Evolutionary conservation across 345 rosid genomes (phyloP).

Genomic region (Arabis hirsuta): DNA sequence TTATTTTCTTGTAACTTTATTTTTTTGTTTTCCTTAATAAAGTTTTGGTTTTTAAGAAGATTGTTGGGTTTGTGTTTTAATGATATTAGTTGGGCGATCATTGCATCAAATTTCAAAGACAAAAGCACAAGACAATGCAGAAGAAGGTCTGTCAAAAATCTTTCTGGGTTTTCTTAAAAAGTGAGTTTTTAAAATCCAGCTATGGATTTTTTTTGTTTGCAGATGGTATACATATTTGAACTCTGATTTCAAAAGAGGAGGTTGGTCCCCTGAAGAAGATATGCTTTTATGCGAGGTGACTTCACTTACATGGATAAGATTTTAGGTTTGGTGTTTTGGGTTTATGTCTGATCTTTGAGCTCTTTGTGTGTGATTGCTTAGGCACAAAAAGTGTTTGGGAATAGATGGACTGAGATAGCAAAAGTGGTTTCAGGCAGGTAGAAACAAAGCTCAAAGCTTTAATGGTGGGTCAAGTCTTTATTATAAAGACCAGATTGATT

Average conservation of each 20-base stretch:
- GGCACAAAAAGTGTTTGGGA: constrained; percentile 94
- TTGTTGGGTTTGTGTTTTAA: constrained; percentile 22
- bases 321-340: constrained; percentile 12
- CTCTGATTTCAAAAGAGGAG: constrained; percentile 96
- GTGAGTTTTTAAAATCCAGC: neutral
- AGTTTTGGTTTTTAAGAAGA: constrained; percentile 7
- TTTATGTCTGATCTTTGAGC: constrained; percentile 6
- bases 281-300: constrained; percentile 87
- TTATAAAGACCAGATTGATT: constrained; percentile 12
- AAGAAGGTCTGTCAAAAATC: constrained; percentile 64
- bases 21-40: constrained; percentile 1
- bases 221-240: constrained; percentile 98
- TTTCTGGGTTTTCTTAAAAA: neutral
- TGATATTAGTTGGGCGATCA: constrained; percentile 79
- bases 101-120: constrained; percentile 91
- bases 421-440: constrained; percentile 99
- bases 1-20: neutral
- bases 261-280: constrained; percentile 98
- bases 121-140: constrained; percentile 98
- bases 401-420: constrained; percentile 99
- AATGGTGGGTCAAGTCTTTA: constrained; percentile 6
- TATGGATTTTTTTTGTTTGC: constrained; percentile 29
- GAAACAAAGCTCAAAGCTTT: constrained; percentile 8
- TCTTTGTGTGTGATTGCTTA: constrained; percentile 30
- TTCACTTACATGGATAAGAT: constrained; percentile 12